Evolutionary conservation across 1,284 basidiomycete species (phyloP).

Genomic region (Tilletia caries): DNA sequence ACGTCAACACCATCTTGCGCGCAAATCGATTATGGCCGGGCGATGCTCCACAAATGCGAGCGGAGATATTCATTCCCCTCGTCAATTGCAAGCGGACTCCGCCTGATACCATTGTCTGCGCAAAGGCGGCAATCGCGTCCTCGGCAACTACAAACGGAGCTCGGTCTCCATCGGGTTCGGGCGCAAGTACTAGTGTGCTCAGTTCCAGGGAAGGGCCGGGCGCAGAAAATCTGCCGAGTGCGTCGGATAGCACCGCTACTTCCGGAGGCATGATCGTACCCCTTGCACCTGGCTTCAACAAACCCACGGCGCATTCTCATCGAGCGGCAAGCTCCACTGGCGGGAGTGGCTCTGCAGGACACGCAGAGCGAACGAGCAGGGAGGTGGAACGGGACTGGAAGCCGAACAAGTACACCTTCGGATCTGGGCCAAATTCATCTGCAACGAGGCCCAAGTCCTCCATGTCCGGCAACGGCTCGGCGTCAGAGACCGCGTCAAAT

Average conservation of each 20-base stretch:
- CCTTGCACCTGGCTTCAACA: conserved; percentile 8
- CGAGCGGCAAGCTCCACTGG: conserved; percentile 13
- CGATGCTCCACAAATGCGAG: conserved; percentile 47
- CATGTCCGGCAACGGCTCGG: neutral
- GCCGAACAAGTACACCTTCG: conserved; percentile 42
- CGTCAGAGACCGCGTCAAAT: neutral
- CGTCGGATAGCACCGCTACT: neutral
- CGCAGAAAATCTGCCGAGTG: neutral
- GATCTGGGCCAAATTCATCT: neutral
- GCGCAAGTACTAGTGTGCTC: conserved; percentile 7
- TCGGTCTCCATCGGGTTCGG: neutral
- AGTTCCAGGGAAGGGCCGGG: conserved; percentile 6
- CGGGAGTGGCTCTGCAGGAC: neutral
- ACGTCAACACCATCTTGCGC: conserved; percentile 39
- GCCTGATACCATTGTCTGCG: conserved; percentile 1
- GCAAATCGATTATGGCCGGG: conserved; percentile 51
- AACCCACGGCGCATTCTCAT: conserved; percentile 1
- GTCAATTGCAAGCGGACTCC: conserved; percentile 38
- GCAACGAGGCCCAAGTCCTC: neutral
- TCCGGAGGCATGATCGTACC: conserved; percentile 12
- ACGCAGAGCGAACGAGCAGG: neutral
- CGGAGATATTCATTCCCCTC: conserved; percentile 46
- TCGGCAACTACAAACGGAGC: neutral
- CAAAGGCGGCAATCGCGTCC: neutral
- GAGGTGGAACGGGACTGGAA: conserved; percentile 26